phyloP scores from a whole-genome alignment of 2,329 filamentous ascomycete species.

The Ceratocystis colombiana region DNA sequence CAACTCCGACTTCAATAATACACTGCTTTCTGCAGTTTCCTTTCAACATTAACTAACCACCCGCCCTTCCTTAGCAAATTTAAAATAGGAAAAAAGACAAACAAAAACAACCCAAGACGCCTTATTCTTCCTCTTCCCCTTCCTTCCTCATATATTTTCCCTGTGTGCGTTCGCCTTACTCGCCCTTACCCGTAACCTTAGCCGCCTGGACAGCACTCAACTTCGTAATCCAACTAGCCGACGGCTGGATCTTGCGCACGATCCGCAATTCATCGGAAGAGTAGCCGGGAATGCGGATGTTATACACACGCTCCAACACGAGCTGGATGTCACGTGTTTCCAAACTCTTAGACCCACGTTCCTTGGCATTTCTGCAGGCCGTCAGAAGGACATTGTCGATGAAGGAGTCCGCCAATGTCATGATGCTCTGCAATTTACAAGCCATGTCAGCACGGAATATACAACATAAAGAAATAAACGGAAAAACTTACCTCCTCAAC shows the following conservation, averaged over 20 bases:
- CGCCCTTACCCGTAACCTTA: constrained; percentile 61
- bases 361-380: constrained; percentile 85
- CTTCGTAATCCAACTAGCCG: constrained; percentile 84
- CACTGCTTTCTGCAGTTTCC: background rate
- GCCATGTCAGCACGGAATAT: background rate
- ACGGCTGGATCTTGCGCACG: constrained; percentile 84
- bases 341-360: constrained; percentile 78
- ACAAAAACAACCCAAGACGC: background rate
- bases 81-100: background rate
- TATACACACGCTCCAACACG: constrained; percentile 73
- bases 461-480: background rate
- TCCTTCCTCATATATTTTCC: constrained; percentile 47
- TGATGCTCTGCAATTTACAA: constrained; percentile 53
- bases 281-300: constrained; percentile 88
- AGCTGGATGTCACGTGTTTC: constrained; percentile 82
- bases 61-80: background rate
- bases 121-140: background rate
- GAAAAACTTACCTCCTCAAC: constrained; percentile 71
- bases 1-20: background rate
- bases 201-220: constrained; percentile 94
- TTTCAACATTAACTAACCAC: background rate
- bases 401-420: constrained; percentile 86
- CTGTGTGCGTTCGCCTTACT: constrained; percentile 36
- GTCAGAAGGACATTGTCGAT: constrained; percentile 81
- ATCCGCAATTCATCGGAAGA: constrained; percentile 89